Evolutionary conservation across 768 basidiomycete genomes (phyloP).

Genomic region (Lactarius hengduanensis): DNA sequence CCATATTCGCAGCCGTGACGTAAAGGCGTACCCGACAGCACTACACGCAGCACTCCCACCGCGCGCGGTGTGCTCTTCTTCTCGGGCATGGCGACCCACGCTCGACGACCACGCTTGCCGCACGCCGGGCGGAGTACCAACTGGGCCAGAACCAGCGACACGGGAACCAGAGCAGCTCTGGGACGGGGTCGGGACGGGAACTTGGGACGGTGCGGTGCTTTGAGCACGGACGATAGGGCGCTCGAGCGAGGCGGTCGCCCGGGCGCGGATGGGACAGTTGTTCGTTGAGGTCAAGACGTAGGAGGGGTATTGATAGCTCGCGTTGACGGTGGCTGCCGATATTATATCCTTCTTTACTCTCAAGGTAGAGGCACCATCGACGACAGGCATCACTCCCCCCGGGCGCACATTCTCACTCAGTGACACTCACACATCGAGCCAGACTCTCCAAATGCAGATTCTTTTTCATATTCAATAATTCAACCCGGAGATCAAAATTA

Average conservation of each 20-base stretch:
- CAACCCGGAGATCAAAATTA: no score
- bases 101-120: no score
- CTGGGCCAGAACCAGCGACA: constrained; percentile 58
- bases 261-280: constrained; percentile 76
- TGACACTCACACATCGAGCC: no score
- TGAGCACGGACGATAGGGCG: constrained; percentile 56
- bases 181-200: no score
- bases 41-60: constrained; percentile 74
- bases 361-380: neutral
- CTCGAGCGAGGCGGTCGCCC: constrained; percentile 14
- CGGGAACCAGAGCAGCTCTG: no score
- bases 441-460: no score
- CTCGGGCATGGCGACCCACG: constrained; percentile 86
- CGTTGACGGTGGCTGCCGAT: neutral
- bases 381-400: neutral
- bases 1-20: constrained; percentile 33
- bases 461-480: no score
- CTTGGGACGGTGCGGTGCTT: constrained; percentile 50
- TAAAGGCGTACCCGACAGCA: constrained; percentile 59
- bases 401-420: no score
- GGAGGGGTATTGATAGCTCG: neutral
- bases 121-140: constrained; percentile 9
- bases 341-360: neutral
- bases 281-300: constrained; percentile 63
- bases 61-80: constrained; percentile 52